These are phyloP conservation scores for Cladosporium colombiae DNA, from an alignment of 2,329 filamentous ascomycete genomes.

Conservation along the genomic window DNA sequence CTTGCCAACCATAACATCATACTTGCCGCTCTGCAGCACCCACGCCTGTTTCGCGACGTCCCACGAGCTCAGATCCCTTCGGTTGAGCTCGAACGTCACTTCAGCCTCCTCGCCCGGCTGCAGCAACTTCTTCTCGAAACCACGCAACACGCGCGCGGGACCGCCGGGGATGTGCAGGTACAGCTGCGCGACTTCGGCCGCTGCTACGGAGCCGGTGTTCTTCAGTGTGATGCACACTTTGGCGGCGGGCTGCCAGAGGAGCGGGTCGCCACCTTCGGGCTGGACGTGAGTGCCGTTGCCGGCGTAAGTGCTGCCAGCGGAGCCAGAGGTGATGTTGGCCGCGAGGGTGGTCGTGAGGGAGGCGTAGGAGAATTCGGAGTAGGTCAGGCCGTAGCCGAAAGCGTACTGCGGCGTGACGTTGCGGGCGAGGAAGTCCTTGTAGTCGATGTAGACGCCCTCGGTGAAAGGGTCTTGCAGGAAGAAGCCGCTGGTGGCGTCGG, in stretches of 20 bases:
- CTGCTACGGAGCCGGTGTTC: constrained; percentile 60
- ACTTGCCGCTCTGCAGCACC: constrained; percentile 22
- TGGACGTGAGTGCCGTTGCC: constrained; percentile 47
- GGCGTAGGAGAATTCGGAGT: constrained; percentile 46
- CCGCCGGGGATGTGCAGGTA: constrained; percentile 60
- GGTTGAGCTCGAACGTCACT: constrained; percentile 39
- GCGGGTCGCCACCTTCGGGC: constrained; percentile 35
- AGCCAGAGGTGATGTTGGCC: constrained; percentile 45
- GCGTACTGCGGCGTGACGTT: constrained; percentile 45
- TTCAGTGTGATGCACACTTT: constrained; percentile 58
- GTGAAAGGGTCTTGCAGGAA: constrained; percentile 34
- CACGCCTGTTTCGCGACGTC: constrained; percentile 44
- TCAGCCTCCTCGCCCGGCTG: constrained; percentile 26
- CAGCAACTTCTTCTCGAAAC: constrained; percentile 42
- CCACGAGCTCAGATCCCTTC: constrained; percentile 48
- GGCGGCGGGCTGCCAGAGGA: constrained; percentile 65
- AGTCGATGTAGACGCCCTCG: constrained; percentile 50
- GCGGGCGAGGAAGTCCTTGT: constrained; percentile 45
- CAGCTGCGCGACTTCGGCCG: constrained; percentile 59
- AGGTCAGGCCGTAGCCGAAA: constrained; percentile 49
- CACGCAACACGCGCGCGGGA: constrained; percentile 32
- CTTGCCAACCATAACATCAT: constrained; percentile 14
- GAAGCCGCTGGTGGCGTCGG: neutral
- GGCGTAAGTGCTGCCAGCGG: constrained; percentile 57
- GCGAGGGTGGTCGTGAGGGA: constrained; percentile 43